Base-by-base conservation (phyloP, 345 rosid species). In the Mallotus nudiflorus region DNA sequence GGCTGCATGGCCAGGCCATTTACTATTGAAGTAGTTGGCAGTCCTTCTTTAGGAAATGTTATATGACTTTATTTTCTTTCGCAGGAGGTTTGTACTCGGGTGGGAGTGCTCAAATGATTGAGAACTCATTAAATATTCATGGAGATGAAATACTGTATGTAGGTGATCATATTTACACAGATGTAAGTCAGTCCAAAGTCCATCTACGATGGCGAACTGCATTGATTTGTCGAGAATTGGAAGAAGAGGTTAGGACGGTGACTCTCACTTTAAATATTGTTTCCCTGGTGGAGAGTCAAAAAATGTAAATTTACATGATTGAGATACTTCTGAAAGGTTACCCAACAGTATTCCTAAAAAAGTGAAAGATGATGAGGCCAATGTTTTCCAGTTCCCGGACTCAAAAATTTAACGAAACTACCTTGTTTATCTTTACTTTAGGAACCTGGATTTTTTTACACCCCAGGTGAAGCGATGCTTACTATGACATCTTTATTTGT, bases 71-170 rank as follows among this genome's bases (percentile, higher is more conserved):
- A 16, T 69, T 42, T 66, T 69, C 75, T 73, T 75, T 59, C 58
- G 53, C 78, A 91, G 96, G 97, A 58, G 94, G 97, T 22, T 40
- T 93, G 81, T 93, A 91, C 81, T 93, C 98, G 0, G 98, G 97
- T 54, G 98, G 97, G 78, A 91, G 98, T 85, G 98, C 97, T 75
- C 98, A 91, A 76, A 88, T 93, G 94, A 72, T 93, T 52, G 98
- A 93, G 83, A 93, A 79, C 78, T 93, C 97, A 70, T 82, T 93
- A 57, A 74, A 84, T 65, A 74, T 93, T 70, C 97, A 93, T 45
- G 98, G 98, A n/a, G 98, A 93, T 73, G 98, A 93, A 73, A 88
- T 93, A 74, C 75, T 93, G 67, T 93, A 91, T 77, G 98, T 93
- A 11, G 98, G 97, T 65, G 98, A 91, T 74, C 98, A 91, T 80